Base-by-base conservation (phyloP, 148 eudicot genomes). In the Nepenthes mirabilis region DNA sequence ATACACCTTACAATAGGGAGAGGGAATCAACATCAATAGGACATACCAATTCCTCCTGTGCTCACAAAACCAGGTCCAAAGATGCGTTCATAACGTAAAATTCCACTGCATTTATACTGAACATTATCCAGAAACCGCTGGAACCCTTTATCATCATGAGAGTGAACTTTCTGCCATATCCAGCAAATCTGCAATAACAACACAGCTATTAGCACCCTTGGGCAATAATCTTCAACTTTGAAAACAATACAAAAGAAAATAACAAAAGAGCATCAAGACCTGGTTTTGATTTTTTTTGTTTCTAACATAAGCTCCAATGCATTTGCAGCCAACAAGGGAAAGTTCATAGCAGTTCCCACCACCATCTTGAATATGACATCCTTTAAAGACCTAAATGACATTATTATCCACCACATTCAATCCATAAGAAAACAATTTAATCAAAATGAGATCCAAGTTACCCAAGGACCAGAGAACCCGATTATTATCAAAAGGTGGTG, bases 251-350 rank as follows among this genome's bases (percentile, higher is more conserved):
- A 49, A 5, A 5, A 49, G 13, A 61, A 52, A 35, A 50, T 11
- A 69, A 36, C 32, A 66, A 64, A 56, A 58, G 56, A 12, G 2
- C 35, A 36, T 23, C 23, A 23, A 23, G 23, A 88, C 99, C 95
- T 94, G 99, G 72, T 94, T 94, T 67, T 94, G 99, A 63, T 94
- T 89, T 81, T 89, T 94, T 72, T 94, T 94, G 83, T 77, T 94
- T 67, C 70, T 89, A 11, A 89, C 95, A 69, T 94, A 94, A 69
- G 99, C 99, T 71, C 99, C 97, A 68, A 94, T 86, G 69, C 99
- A 94, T 73, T 94, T 94, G 80, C 84, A 89, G 60, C 95, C 80
- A 65, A 80, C 74, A 58, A 94, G 83, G 64, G 82, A 74, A 52
- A 94, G 95, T 75, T 94, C 99, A 72, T 63, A 94, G 50, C 85